Conservation (phyloP, 2,329 filamentous ascomycete species). For the Lachnellula cervina region DNA sequence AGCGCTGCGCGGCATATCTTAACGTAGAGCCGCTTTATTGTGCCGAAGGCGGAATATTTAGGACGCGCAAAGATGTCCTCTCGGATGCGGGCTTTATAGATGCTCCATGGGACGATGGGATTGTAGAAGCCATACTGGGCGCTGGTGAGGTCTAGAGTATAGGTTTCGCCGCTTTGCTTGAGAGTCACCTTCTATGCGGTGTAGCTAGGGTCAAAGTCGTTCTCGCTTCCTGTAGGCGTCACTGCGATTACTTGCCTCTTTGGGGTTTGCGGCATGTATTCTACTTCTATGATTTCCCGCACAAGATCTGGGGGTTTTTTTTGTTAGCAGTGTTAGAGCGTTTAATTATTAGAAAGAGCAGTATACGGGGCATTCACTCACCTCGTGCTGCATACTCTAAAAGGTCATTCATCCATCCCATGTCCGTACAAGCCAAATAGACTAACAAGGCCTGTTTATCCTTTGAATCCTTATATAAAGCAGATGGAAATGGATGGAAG, state of each 20-base stretch:
- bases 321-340: too few species aligned
- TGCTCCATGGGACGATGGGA: constrained; percentile 1
- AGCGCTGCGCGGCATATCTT: not conserved
- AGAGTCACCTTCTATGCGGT: constrained; percentile 1
- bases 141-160: constrained; percentile 9
- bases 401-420: not conserved
- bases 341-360: too few species aligned
- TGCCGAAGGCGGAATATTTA: not conserved
- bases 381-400: not conserved
- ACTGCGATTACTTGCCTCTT: not conserved
- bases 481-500: not conserved
- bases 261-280: not conserved
- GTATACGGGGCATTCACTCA: not conserved
- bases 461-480: not conserved
- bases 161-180: not conserved
- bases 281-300: constrained; percentile 1
- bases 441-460: not conserved
- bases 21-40: not conserved
- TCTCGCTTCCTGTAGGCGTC: not conserved
- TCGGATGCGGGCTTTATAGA: not conserved
- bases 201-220: not conserved
- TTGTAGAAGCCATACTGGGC: constrained; percentile 13
- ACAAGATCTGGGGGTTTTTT: not conserved
- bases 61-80: not conserved
- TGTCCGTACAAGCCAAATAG: not conserved